phyloP scores from a whole-genome alignment of 495 filamentous ascomycete genomes.

The Aspergillus haitiensis region DNA sequence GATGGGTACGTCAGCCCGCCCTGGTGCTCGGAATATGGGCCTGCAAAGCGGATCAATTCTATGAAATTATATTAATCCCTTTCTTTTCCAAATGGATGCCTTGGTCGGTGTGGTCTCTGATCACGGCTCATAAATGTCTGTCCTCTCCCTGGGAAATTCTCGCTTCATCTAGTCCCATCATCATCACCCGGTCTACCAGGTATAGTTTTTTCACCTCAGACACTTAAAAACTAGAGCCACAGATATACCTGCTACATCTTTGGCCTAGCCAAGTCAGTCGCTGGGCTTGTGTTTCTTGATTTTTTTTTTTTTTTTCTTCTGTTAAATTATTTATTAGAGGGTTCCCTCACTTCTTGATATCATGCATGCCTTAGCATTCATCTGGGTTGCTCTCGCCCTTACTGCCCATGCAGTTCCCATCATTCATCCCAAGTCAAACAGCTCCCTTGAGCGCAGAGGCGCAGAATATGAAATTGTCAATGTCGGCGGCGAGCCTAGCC shows the following conservation, averaged over 20 bases:
- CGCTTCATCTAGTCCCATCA: slow-evolving; percentile 3
- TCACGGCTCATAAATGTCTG: slow-evolving; percentile 16
- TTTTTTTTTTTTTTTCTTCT: no score
- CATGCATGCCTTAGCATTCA: slow-evolving; percentile 39
- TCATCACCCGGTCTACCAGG: background rate
- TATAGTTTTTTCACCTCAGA: no score
- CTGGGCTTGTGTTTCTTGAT: no score
- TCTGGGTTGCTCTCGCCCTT: slow-evolving; percentile 34
- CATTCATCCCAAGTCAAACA: slow-evolving; percentile 26
- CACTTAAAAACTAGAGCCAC: no score
- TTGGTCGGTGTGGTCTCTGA: background rate
- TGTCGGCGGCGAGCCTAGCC: slow-evolving; percentile 40
- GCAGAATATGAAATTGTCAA: slow-evolving; percentile 50
- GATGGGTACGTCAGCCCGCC: slow-evolving; percentile 27
- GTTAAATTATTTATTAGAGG: background rate
- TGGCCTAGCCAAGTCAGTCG: no score
- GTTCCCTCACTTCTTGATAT: background rate
- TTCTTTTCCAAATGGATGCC: slow-evolving; percentile 1
- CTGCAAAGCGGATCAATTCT: slow-evolving; percentile 16
- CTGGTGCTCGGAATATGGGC: slow-evolving; percentile 20
- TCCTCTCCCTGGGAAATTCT: background rate
- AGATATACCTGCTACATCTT: no score
- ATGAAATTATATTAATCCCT: slow-evolving; percentile 5
- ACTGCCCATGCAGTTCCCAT: slow-evolving; percentile 38
- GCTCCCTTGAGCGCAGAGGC: slow-evolving; percentile 33